phyloP scores from a whole-genome alignment of 2,329 filamentous ascomycete genomes.

The Talaromyces funiculosus region DNA sequence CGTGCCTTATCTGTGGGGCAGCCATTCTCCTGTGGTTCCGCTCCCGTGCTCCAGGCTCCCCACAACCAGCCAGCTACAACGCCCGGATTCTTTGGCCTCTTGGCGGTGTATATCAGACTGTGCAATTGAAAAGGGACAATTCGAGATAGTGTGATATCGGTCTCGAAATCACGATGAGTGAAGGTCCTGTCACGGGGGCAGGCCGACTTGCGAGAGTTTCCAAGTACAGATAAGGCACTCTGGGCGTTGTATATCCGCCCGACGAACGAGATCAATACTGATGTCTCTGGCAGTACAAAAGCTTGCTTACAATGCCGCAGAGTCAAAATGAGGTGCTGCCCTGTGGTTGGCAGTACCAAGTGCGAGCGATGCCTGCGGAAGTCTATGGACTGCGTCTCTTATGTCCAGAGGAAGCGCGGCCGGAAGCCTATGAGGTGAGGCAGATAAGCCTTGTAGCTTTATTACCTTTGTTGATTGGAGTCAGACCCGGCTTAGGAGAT shows the following conservation, averaged over 20 bases:
- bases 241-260: not conserved
- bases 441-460: not conserved
- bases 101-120: not conserved
- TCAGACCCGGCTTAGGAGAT: not conserved
- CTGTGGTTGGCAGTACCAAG: not conserved
- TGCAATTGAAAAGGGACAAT: not conserved
- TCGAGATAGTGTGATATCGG: not conserved
- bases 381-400: not conserved
- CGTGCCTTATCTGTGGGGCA: not conserved
- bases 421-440: not conserved
- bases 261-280: not conserved
- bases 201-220: not conserved
- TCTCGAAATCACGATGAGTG: not conserved
- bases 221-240: not conserved
- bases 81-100: not conserved
- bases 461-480: not conserved
- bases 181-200: not conserved
- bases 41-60: not conserved
- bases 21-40: not conserved
- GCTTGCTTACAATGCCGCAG: not conserved
- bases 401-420: not conserved
- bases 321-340: not conserved
- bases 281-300: not conserved
- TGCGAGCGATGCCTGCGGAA: conserved; percentile 2
- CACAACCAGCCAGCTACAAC: not conserved